These are phyloP conservation scores for Phycomyces blakesleeanus DNA, from an alignment of 192 early-diverging fungal genomes.

Conservation along the genomic window DNA sequence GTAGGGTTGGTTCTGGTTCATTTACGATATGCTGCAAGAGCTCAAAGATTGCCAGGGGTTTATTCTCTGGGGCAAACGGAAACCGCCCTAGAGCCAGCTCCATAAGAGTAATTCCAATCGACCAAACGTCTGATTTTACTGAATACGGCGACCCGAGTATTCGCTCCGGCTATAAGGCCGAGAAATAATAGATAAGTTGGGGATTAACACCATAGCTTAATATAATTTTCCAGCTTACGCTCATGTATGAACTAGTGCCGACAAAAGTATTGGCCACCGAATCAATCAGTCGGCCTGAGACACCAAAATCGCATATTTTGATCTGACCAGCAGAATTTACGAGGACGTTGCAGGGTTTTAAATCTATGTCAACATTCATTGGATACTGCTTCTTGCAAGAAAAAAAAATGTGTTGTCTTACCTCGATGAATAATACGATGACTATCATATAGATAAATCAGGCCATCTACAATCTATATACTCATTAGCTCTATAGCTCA, in stretches of 20 bases:
- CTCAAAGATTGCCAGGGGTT: constrained; percentile 71
- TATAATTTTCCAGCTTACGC: constrained; percentile 42
- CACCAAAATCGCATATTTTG: constrained; percentile 88
- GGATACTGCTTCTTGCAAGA: no score
- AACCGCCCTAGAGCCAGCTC: constrained; percentile 75
- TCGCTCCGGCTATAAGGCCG: constrained; percentile 58
- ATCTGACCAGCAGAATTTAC: constrained; percentile 76
- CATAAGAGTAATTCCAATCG: constrained; percentile 76
- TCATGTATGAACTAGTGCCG: constrained; percentile 82
- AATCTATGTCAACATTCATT: no score
- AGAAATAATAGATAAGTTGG: not conserved
- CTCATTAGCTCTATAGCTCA: not conserved
- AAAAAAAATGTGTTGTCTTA: constrained; percentile 22
- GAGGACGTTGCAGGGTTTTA: constrained; percentile 86
- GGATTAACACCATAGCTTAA: no score
- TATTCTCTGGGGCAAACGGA: constrained; percentile 60
- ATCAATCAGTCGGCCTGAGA: constrained; percentile 82
- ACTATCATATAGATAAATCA: constrained; percentile 83
- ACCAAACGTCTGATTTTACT: constrained; percentile 82
- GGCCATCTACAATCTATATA: constrained; percentile 56
- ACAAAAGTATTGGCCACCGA: constrained; percentile 86
- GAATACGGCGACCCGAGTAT: constrained; percentile 76
- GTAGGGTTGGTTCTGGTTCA: constrained; percentile 70
- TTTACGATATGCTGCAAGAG: constrained; percentile 89
- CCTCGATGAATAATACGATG: constrained; percentile 92